Evolutionary conservation across 345 rosid species (phyloP), one percentile per base, ranked within the genome.

Genomic region (Salix dunnii): DNA sequence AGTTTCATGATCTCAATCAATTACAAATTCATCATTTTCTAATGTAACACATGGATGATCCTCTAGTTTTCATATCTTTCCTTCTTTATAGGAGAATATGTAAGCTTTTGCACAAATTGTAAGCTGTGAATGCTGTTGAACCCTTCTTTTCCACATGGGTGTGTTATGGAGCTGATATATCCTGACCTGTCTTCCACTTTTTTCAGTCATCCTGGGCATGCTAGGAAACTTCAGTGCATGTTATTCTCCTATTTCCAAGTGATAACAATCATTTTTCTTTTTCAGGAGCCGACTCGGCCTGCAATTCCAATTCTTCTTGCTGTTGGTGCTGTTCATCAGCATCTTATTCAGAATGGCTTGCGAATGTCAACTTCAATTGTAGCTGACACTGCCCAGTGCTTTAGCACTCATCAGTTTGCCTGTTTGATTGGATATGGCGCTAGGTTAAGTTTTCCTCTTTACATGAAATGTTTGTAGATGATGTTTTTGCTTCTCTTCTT

Each of bases 361-460:
- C 86, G 99, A 63, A 92, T 91, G 97, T 93, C 96, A 73, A 91
- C 96, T 82, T 96, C 98, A 72, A 91, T 96, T 67, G 87, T 96
- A 70, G 98, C 95, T 40, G 98, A 96, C 74, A 96, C 97, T 36
- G 98, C 98, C 40, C 99, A 96, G 81, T 96, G 99, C 84, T 96
- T 96, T 86, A 96, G 98, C 82, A 96, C 99, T 6, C 99, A 96
- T 91, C 99, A 96, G 55, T 96, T 96, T 81, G 98, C 98, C 68
- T 93, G 99, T 88, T 81, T 96, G 85, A 91, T 96, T 76, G 99
- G 98, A 83, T 93, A 92, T 86, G 99, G 99, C 72, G 99, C 99
- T 79, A 96, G 99, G 99, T 96, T 67, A 20, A 64, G 68, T 78
- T 17, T 75, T 67, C 78, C 58, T 61, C 70, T 66, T 43, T 40